Percentiles rank a stretch among this genome's conserved stretches.
Conservation (phyloP, 768 basidiomycete species). For the Termitomyces sp. region DNA sequence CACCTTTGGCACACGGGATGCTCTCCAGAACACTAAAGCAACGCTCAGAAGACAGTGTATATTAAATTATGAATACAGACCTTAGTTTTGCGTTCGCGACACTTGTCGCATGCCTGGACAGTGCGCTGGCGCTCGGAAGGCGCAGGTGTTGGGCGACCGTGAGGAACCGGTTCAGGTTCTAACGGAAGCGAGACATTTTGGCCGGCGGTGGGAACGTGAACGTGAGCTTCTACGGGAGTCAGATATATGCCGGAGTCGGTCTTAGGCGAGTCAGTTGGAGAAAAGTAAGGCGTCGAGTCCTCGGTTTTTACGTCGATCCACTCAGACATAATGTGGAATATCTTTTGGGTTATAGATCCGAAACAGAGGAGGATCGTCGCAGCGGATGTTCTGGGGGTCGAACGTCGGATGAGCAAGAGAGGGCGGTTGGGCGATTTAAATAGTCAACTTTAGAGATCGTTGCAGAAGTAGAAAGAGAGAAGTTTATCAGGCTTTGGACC, state of each 20-base stretch:
- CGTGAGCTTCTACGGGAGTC: slow-evolving; percentile 3
- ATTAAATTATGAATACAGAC: slow-evolving; percentile 20
- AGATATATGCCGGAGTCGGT: slow-evolving; percentile 6
- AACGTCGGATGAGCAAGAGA: slow-evolving; percentile 4
- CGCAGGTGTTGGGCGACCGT: slow-evolving; percentile 10
- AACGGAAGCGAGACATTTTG: slow-evolving; percentile 12
- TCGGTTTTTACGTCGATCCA: slow-evolving; percentile 12
- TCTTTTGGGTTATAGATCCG: background rate
- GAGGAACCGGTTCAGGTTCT: slow-evolving; percentile 12
- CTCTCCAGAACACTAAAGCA: slow-evolving; percentile 50
- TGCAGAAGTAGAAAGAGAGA: slow-evolving; percentile 8
- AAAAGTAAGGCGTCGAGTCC: slow-evolving; percentile 4
- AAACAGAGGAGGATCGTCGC: background rate
- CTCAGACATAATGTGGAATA: slow-evolving; percentile 10
- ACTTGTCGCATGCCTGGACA: slow-evolving; percentile 52
- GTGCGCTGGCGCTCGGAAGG: slow-evolving; percentile 36
- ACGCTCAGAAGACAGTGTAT: background rate
- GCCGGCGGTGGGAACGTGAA: slow-evolving; percentile 1
- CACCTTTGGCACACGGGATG: slow-evolving; percentile 50
- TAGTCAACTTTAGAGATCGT: slow-evolving; percentile 9
- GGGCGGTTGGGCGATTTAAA: slow-evolving; percentile 9
- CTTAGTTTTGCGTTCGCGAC: slow-evolving; percentile 55
- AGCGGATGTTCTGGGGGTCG: background rate
- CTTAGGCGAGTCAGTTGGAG: slow-evolving; percentile 6
- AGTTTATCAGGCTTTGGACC: slow-evolving; percentile 18